These are phyloP conservation scores for Trypanosoma melophagium DNA, from an alignment of 208 protist species.

Conservation along the genomic window DNA sequence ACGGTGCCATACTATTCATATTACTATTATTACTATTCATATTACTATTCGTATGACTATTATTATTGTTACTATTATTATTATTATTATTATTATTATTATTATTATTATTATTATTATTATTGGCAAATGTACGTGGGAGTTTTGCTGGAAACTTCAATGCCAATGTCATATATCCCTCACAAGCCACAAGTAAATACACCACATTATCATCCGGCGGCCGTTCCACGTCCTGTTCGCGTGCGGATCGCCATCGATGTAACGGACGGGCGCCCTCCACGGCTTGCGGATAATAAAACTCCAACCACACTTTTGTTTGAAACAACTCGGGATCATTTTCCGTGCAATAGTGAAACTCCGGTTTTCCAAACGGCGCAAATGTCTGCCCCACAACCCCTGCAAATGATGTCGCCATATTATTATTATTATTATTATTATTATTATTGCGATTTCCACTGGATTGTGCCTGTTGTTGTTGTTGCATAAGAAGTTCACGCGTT, in stretches of 20 bases:
- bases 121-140: conserved; percentile 21
- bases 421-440: conserved; percentile 6
- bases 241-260: conserved; percentile 81
- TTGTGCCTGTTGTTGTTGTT: too few species aligned
- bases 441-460: neutral
- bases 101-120: conserved; percentile 20
- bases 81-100: conserved; percentile 18
- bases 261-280: conserved; percentile 64
- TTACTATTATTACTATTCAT: conserved; percentile 15
- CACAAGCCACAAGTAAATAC: conserved; percentile 83
- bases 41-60: neutral
- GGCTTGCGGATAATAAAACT: conserved; percentile 62
- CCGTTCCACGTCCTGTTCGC: conserved; percentile 72
- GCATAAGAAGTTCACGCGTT: conserved; percentile 39
- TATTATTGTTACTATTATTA: too few species aligned
- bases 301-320: conserved; percentile 80
- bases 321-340: conserved; percentile 61
- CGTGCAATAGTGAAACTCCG: conserved; percentile 68
- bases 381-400: neutral
- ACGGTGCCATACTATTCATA: too few species aligned
- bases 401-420: conserved; percentile 4
- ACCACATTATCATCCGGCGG: conserved; percentile 63
- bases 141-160: conserved; percentile 73
- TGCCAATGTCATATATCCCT: conserved; percentile 76
- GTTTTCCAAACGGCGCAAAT: conserved; percentile 50